Conservation (phyloP, 73 alveolate genomes). For the Paramecium sexaurelia region DNA sequence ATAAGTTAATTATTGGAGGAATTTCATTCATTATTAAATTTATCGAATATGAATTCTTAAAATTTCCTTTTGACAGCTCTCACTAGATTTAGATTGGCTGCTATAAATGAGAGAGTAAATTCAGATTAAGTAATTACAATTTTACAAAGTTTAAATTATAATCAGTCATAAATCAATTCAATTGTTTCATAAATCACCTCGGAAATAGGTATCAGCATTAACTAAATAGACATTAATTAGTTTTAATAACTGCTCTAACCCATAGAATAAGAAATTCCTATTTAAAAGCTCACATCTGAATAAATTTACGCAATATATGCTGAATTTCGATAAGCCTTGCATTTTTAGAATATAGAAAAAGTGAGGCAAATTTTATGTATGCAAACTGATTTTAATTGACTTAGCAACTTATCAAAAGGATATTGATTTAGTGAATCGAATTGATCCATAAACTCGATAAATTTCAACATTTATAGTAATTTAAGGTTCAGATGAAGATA, state of each 20-base stretch:
- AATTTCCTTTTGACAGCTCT: neutral
- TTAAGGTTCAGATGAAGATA: constrained; percentile 30
- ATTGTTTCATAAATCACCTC: neutral
- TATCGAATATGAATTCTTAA: neutral
- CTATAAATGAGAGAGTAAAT: neutral
- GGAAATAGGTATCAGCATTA: neutral
- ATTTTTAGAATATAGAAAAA: neutral
- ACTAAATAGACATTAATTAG: neutral
- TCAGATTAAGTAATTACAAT: neutral
- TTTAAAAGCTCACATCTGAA: neutral
- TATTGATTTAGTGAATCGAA: constrained; percentile 44
- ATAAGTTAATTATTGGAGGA: neutral
- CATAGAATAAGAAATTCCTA: constrained; percentile 18
- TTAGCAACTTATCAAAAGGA: constrained; percentile 32
- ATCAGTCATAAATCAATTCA: neutral
- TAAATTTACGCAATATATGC: neutral
- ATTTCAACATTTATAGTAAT: constrained; percentile 51
- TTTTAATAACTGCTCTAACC: constrained; percentile 4
- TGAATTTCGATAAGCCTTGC: constrained; percentile 7
- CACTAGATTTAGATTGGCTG: neutral
- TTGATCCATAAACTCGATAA: constrained; percentile 57
- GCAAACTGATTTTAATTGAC: neutral
- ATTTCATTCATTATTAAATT: neutral
- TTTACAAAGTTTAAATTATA: constrained; percentile 7
- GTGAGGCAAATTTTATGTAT: neutral